Evolutionary conservation across 257 asterid species (phyloP).

Genomic region (Plantago elongata): DNA sequence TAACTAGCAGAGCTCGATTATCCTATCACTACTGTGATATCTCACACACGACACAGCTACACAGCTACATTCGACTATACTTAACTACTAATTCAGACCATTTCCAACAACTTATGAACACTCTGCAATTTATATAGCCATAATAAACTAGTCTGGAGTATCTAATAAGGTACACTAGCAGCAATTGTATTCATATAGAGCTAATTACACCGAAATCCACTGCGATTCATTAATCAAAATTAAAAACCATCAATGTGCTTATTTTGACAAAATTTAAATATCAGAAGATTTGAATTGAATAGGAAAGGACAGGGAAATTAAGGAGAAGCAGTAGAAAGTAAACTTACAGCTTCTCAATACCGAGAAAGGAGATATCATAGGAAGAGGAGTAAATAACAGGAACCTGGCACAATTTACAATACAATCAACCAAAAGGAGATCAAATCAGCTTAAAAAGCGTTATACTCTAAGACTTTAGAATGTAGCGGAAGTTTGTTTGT

Average conservation of each 20-base stretch:
- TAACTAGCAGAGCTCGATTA: too few species aligned
- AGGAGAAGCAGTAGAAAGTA: background rate
- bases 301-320: background rate
- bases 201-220: background rate
- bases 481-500: too few species aligned
- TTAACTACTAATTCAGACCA: background rate
- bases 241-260: background rate
- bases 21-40: background rate
- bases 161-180: too few species aligned
- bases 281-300: too few species aligned
- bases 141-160: background rate
- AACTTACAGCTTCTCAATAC: slow-evolving; percentile 83
- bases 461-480: too few species aligned
- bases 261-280: too few species aligned
- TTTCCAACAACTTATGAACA: background rate
- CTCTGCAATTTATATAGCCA: background rate
- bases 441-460: background rate
- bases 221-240: background rate
- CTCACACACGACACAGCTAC: background rate
- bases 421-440: background rate
- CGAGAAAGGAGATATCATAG: slow-evolving; percentile 74
- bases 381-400: slow-evolving; percentile 79
- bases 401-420: slow-evolving; percentile 42
- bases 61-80: too few species aligned
- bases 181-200: too few species aligned